Conservation (phyloP, 78 protist genomes). For the Isochrysis galbana region DNA sequence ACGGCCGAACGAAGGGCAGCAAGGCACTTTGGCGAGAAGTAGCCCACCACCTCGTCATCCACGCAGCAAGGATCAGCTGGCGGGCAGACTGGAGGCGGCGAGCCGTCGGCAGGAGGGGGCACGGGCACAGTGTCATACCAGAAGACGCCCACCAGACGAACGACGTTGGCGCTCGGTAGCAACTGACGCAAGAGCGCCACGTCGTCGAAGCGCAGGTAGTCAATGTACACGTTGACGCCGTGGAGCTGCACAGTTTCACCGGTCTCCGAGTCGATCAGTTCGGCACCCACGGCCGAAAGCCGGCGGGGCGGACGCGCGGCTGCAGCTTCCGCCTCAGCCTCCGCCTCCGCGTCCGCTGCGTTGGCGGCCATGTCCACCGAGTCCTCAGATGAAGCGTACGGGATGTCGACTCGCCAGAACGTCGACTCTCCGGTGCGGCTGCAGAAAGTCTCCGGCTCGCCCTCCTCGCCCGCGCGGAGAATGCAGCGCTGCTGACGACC, state of each 20-base stretch:
- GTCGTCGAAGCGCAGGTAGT: not conserved
- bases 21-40: not conserved
- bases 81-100: not conserved
- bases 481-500: not conserved
- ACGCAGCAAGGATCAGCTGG: not conserved
- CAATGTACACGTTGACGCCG: not conserved
- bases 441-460: not conserved
- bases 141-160: slow-evolving; percentile 17
- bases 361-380: not conserved
- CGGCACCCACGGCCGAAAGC: not conserved
- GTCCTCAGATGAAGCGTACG: not conserved
- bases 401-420: not conserved
- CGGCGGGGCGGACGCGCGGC: not conserved
- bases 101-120: not conserved
- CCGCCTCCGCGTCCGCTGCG: not conserved
- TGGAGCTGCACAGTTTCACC: not conserved
- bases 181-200: not conserved
- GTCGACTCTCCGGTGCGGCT: not conserved
- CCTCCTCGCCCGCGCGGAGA: not conserved
- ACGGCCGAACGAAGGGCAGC: not conserved
- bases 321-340: not conserved
- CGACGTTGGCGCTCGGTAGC: not conserved
- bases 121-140: not conserved
- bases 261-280: not conserved
- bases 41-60: not conserved